Evolutionary conservation across 2,329 filamentous ascomycete genomes (phyloP), one percentile per base, ranked within the genome.

Genomic region (Fusarium sp.): DNA sequence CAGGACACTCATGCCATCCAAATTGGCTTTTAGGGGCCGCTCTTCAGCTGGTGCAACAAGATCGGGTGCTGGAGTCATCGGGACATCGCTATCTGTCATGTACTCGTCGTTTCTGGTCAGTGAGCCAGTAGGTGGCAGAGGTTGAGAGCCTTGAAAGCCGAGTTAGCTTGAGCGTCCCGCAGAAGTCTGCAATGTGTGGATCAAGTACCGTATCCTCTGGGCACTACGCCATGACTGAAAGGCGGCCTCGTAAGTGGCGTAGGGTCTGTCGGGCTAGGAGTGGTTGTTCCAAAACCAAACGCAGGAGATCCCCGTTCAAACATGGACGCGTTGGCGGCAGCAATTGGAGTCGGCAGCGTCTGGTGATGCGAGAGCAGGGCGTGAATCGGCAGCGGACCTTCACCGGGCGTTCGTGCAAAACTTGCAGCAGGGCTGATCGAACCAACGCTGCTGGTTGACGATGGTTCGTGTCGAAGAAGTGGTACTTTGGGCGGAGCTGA

Each of bases 1-100:
- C 13, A 90, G 78, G 9, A 88, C 88, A 63, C 82, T 88, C 79
- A 90, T 87, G 3, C 88, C 87, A 65, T 90, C 87, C 22, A 89
- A 77, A 6, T 75, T 75, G 12, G 61, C 48, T 48, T 73, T 78
- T 5, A 52, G 40, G 8, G 77, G 75, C 7, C 68, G 69, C 24
- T 54, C 53, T 18, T 69, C 52, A 29, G 42, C 77, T 18, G 72
- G 52, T 7, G 69, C 59, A 20, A 62, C 49, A 8, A 71, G 61
- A 51, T 75, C 70, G 49, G 72, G 65, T 34, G 73, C 68, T 16
- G 75, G 60, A 9, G 73, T 77, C 77, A 78, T 81, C 46, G 77
- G 44, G 27, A 79, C 76, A 46, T 80, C 77, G 18, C 73, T 73
- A 42, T 79, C 77, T 22, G 65, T 62, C 13, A 70, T 66, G 18